phyloP scores from a whole-genome alignment of 768 basidiomycete species.

The Clavaria fumosa region DNA sequence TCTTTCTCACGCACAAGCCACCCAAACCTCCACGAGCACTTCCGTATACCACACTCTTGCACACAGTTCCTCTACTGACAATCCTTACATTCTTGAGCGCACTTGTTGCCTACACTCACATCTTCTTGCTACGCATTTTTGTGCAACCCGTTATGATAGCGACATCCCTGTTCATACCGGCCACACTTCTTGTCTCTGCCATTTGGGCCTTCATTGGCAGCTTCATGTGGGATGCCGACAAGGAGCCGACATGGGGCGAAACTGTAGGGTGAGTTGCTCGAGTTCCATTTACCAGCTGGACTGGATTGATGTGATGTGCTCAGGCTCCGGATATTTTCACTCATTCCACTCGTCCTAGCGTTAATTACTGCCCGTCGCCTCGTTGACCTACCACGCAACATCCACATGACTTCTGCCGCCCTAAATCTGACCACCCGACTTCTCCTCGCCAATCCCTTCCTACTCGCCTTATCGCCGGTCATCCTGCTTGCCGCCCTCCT shows the following conservation, averaged over 20 bases:
- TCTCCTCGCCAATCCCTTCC: conserved; percentile 55
- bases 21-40: conserved; percentile 22
- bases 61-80: conserved; percentile 63
- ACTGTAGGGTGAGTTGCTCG: conserved; percentile 49
- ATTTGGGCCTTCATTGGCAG: conserved; percentile 74
- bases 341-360: conserved; percentile 57
- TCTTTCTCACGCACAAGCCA: conserved; percentile 42
- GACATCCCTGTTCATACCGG: conserved; percentile 63
- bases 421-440: conserved; percentile 50
- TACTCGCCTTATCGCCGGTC: conserved; percentile 58
- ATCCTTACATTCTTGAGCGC: conserved; percentile 62
- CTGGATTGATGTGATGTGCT: not conserved
- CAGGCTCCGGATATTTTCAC: conserved; percentile 62
- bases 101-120: conserved; percentile 53
- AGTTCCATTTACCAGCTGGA: not conserved
- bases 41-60: conserved; percentile 59
- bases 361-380: conserved; percentile 58
- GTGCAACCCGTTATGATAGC: conserved; percentile 72
- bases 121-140: conserved; percentile 64
- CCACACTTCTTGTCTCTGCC: conserved; percentile 56
- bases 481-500: conserved; percentile 56
- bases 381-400: conserved; percentile 50
- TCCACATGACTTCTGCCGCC: conserved; percentile 48
- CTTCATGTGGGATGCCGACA: conserved; percentile 40
- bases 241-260: conserved; percentile 66